Evolutionary conservation across 2,329 filamentous ascomycete species (phyloP).

Genomic region (Cladophialophora immunda): DNA sequence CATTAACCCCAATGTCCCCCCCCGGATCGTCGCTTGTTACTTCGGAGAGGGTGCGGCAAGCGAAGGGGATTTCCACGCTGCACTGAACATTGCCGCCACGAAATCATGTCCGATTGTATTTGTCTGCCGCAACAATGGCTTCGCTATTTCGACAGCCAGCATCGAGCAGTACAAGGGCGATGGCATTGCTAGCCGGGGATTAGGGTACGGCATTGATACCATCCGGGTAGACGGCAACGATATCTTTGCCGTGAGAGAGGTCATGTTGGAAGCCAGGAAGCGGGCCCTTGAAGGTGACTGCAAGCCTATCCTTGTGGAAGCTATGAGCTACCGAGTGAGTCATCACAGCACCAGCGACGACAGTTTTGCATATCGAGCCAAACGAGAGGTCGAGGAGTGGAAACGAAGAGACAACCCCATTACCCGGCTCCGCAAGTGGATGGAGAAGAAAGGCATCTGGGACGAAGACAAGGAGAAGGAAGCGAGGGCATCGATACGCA

Average conservation of each 20-base stretch:
- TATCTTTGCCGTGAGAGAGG: conserved; percentile 86
- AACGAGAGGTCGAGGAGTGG: conserved; percentile 94
- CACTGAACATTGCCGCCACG: conserved; percentile 89
- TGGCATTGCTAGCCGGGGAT: conserved; percentile 84
- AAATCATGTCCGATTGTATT: conserved; percentile 87
- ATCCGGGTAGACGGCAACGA: conserved; percentile 95
- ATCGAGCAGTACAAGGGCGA: conserved; percentile 91
- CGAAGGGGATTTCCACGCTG: conserved; percentile 91
- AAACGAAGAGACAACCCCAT: conserved; percentile 90
- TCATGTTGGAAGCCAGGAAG: conserved; percentile 76
- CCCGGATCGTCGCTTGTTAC: conserved; percentile 79
- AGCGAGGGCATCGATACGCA: conserved; percentile 70
- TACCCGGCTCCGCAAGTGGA: conserved; percentile 84
- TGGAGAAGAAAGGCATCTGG: conserved; percentile 85
- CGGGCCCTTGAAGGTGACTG: conserved; percentile 84
- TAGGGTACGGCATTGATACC: conserved; percentile 93
- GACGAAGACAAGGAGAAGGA: conserved; percentile 82
- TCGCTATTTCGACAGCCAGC: conserved; percentile 88
- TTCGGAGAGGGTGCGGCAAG: conserved; percentile 91
- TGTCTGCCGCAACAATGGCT: conserved; percentile 92
- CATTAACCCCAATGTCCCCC: conserved; percentile 72
- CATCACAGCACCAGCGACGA: conserved; percentile 98
- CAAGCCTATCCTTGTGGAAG: conserved; percentile 85
- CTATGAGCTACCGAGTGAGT: conserved; percentile 97
- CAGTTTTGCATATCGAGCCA: conserved; percentile 92